Evolutionary conservation across 768 basidiomycete species (phyloP).

Genomic region (Agaricus blazei): DNA sequence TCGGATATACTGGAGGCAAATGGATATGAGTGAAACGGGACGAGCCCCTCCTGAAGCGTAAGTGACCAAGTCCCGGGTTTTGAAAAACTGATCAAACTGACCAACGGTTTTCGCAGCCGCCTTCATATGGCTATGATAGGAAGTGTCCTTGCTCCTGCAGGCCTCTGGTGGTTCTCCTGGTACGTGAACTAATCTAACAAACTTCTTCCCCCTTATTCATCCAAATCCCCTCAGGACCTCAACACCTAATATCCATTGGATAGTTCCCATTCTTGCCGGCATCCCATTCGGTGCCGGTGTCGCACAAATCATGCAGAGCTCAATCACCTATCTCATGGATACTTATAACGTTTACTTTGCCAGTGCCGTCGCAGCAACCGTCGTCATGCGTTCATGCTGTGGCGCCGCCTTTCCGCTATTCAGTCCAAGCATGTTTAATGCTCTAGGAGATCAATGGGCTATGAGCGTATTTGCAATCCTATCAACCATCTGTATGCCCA

Average conservation of each 20-base stretch:
- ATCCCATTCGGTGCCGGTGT: constrained; percentile 64
- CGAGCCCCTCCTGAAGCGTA: constrained; percentile 58
- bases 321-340: constrained; percentile 72
- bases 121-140: constrained; percentile 55
- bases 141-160: constrained; percentile 46
- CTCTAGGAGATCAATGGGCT: constrained; percentile 51
- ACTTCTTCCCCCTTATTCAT: not conserved
- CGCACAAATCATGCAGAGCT: constrained; percentile 57
- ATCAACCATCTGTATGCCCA: constrained; percentile 45
- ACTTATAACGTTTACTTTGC: constrained; percentile 62
- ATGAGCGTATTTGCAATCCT: constrained; percentile 51
- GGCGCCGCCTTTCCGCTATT: constrained; percentile 62
- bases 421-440: constrained; percentile 44
- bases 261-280: constrained; percentile 61
- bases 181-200: constrained; percentile 16
- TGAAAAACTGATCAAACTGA: not conserved
- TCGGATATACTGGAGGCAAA: constrained; percentile 44
- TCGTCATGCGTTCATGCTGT: constrained; percentile 58
- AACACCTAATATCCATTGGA: constrained; percentile 51
- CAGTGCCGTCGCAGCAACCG: constrained; percentile 63
- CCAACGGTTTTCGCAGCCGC: constrained; percentile 33
- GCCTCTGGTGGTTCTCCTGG: constrained; percentile 69
- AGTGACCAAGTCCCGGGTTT: constrained; percentile 14
- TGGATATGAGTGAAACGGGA: constrained; percentile 41
- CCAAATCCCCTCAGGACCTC: constrained; percentile 35